phyloP scores from a whole-genome alignment of 2,329 filamentous ascomycete species.

The Ciborinia camelliae region DNA sequence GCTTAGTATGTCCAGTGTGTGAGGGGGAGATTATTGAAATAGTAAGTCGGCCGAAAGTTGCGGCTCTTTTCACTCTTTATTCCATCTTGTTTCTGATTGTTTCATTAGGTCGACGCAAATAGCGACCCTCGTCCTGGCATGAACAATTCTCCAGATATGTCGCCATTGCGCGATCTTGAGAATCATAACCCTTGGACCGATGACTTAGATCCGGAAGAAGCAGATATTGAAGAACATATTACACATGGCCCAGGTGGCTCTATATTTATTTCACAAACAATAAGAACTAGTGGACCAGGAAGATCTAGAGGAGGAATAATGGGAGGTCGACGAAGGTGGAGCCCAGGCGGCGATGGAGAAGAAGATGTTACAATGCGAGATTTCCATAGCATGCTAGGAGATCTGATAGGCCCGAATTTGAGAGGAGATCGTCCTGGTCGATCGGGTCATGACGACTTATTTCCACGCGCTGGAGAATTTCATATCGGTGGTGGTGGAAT shows the following conservation, averaged over 20 bases:
- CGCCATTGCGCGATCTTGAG: conserved; percentile 24
- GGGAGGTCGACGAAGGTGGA: conserved; percentile 13
- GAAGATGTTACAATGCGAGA: conserved; percentile 36
- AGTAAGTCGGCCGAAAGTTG: conserved; percentile 50
- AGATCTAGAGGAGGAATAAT: neutral
- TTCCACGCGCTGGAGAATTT: conserved; percentile 24
- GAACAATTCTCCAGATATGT: conserved; percentile 25
- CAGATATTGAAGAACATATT: conserved; percentile 51
- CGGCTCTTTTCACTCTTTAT: neutral
- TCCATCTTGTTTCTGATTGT: conserved; percentile 31
- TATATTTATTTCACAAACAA: conserved; percentile 33
- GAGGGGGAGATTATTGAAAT: conserved; percentile 79
- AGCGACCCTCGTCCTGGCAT: conserved; percentile 59
- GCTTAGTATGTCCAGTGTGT: conserved; percentile 74
- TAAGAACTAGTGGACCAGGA: conserved; percentile 22
- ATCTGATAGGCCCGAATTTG: conserved; percentile 40
- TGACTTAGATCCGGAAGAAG: conserved; percentile 56
- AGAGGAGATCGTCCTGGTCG: conserved; percentile 32
- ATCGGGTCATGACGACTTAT: conserved; percentile 35
- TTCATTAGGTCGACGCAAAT: conserved; percentile 48
- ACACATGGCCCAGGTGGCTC: conserved; percentile 34
- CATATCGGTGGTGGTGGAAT: conserved; percentile 24
- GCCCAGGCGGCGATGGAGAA: conserved; percentile 7
- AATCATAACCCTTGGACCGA: conserved; percentile 37
- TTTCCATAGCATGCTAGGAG: conserved; percentile 47